These are phyloP conservation scores for Chaetomium sp. DNA, from an alignment of 2,329 filamentous ascomycete species.

Conservation along the genomic window DNA sequence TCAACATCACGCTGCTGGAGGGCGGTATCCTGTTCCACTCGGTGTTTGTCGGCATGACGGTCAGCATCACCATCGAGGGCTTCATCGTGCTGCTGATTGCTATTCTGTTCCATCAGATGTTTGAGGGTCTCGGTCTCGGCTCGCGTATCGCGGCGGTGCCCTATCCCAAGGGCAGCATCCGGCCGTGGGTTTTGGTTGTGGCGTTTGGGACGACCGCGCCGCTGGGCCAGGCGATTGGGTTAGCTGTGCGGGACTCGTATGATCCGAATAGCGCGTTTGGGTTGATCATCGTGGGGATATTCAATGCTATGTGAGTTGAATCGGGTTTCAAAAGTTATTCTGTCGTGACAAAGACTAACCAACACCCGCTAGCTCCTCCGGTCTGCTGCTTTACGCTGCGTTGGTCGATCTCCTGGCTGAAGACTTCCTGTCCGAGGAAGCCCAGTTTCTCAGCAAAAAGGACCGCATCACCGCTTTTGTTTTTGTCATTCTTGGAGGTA, in stretches of 20 bases:
- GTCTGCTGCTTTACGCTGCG: conserved; percentile 55
- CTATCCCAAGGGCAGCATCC: conserved; percentile 48
- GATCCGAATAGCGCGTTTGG: conserved; percentile 59
- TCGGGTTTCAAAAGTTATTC: neutral
- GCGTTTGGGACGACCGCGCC: conserved; percentile 59
- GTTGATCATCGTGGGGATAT: conserved; percentile 56
- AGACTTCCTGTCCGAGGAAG: conserved; percentile 58
- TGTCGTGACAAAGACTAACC: neutral
- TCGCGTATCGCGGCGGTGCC: conserved; percentile 63
- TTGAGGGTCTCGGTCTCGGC: conserved; percentile 62
- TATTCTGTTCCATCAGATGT: conserved; percentile 66
- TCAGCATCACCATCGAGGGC: conserved; percentile 61
- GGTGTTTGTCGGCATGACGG: conserved; percentile 67
- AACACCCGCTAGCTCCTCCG: conserved; percentile 43
- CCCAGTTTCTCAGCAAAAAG: conserved; percentile 43
- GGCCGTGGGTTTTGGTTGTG: conserved; percentile 55
- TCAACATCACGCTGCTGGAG: conserved; percentile 70
- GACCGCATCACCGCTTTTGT: conserved; percentile 48
- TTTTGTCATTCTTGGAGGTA: conserved; percentile 47
- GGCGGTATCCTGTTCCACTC: conserved; percentile 75
- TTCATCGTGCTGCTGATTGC: conserved; percentile 62
- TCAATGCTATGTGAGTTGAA: conserved; percentile 54
- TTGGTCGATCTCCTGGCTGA: conserved; percentile 58
- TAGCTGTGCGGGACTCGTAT: conserved; percentile 50
- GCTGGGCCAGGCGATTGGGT: conserved; percentile 58